A percentile compares a stretch with the other conserved stretches of the same genome.
These are phyloP conservation scores for Naegleria gruberi DNA, from an alignment of 208 protist species.

Conservation along the genomic window DNA sequence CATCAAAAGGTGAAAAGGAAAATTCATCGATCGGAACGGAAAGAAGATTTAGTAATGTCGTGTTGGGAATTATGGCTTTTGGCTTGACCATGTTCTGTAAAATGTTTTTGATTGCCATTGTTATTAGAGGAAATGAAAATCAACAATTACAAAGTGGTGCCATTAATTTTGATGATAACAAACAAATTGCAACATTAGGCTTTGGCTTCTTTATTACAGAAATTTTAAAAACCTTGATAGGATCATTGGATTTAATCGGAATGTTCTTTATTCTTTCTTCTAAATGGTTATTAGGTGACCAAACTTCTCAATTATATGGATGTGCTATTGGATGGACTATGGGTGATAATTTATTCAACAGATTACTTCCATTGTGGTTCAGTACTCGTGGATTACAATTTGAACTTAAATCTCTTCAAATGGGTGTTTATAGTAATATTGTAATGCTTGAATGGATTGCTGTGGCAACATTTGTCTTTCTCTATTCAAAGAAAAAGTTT, in stretches of 20 bases:
- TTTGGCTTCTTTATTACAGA: background rate
- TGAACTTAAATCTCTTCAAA: background rate
- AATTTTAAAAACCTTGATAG: background rate
- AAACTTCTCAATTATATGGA: background rate
- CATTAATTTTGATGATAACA: background rate
- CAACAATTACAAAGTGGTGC: background rate
- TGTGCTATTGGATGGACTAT: background rate
- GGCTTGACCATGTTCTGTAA: background rate
- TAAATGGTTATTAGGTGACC: background rate
- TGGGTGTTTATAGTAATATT: background rate
- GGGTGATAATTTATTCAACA: background rate
- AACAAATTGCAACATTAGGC: background rate
- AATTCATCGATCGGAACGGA: too few species aligned
- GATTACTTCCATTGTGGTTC: background rate
- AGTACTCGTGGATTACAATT: conserved; percentile 1
- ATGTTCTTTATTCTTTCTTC: background rate
- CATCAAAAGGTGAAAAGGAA: background rate
- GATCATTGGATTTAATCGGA: background rate
- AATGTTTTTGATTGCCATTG: background rate
- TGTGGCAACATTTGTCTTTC: background rate
- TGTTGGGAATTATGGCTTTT: background rate
- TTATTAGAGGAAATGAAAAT: background rate
- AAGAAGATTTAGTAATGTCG: background rate
- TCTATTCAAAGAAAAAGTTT: background rate
- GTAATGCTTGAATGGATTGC: background rate